Evolutionary conservation across 176 grass and related monocot species (phyloP).

Genomic region (Bolboschoenus planiculmis): DNA sequence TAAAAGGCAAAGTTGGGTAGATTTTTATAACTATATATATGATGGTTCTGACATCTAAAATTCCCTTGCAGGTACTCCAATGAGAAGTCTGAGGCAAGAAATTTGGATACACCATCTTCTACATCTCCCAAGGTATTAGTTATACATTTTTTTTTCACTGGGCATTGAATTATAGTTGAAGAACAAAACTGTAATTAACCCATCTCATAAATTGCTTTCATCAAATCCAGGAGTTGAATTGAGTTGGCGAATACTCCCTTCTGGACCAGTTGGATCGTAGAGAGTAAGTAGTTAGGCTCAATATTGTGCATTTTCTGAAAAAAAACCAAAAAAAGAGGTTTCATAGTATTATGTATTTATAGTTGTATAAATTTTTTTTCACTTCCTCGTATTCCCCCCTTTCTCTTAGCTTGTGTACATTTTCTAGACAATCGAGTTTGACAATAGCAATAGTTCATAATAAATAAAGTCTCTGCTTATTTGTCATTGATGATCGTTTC

Average conservation of each 20-base stretch:
- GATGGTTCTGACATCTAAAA: background rate
- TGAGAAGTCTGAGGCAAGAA: constrained; percentile 96
- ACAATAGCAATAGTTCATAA: background rate
- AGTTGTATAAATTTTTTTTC: constrained; percentile 4
- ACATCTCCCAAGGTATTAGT: constrained; percentile 14
- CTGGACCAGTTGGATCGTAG: background rate
- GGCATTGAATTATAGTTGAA: background rate
- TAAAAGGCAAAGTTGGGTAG: background rate
- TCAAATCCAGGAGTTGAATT: constrained; percentile 28
- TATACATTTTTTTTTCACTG: background rate
- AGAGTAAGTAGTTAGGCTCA: background rate
- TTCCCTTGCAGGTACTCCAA: constrained; percentile 65
- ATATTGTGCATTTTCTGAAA: background rate
- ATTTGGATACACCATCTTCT: constrained; percentile 22
- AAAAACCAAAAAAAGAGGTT: background rate
- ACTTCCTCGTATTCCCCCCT: background rate
- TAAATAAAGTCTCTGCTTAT: background rate
- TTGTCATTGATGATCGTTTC: background rate
- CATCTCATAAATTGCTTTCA: background rate
- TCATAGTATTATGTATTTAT: background rate
- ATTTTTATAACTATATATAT: background rate
- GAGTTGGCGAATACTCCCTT: background rate
- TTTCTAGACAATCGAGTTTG: background rate
- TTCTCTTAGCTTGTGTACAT: background rate
- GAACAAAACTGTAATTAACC: background rate